phyloP scores from a whole-genome alignment of 2,329 filamentous ascomycete genomes.

The Pyrenophora graminea region DNA sequence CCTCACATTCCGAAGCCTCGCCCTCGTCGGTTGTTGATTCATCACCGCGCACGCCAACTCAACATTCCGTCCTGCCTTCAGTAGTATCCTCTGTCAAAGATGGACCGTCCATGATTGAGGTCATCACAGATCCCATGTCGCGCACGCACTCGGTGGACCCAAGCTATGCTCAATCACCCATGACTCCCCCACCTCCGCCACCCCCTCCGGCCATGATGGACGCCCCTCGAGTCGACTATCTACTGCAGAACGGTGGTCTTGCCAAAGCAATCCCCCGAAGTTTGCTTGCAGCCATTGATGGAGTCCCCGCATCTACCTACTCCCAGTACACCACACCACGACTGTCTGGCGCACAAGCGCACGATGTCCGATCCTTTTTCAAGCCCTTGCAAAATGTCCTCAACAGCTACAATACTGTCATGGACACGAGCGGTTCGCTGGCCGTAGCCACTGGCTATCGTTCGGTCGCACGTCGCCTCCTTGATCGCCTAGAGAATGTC shows the following conservation, averaged over 20 bases:
- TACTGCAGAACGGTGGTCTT: slow-evolving; percentile 86
- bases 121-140: slow-evolving; percentile 49
- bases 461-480: slow-evolving; percentile 84
- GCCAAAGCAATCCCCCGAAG: slow-evolving; percentile 71
- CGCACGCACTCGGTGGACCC: slow-evolving; percentile 42
- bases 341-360: slow-evolving; percentile 41
- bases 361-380: slow-evolving; percentile 75
- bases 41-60: slow-evolving; percentile 52
- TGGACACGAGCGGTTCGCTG: slow-evolving; percentile 82
- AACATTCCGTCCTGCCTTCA: slow-evolving; percentile 45
- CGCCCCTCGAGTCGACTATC: slow-evolving; percentile 86
- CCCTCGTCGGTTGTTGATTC: slow-evolving; percentile 51
- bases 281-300: slow-evolving; percentile 69
- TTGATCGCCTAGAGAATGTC: slow-evolving; percentile 90
- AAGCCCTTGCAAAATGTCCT: slow-evolving; percentile 80
- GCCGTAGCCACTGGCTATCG: slow-evolving; percentile 95
- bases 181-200: slow-evolving; percentile 67
- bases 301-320: slow-evolving; percentile 60
- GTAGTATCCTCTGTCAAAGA: slow-evolving; percentile 39
- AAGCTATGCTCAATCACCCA: slow-evolving; percentile 55
- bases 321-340: slow-evolving; percentile 63
- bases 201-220: slow-evolving; percentile 70
- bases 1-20: slow-evolving; percentile 45
- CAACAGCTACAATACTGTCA: slow-evolving; percentile 81
- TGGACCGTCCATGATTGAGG: slow-evolving; percentile 48